These are phyloP conservation scores for Infundibulicybe gibba DNA, from an alignment of 768 basidiomycete genomes.

Conservation along the genomic window DNA sequence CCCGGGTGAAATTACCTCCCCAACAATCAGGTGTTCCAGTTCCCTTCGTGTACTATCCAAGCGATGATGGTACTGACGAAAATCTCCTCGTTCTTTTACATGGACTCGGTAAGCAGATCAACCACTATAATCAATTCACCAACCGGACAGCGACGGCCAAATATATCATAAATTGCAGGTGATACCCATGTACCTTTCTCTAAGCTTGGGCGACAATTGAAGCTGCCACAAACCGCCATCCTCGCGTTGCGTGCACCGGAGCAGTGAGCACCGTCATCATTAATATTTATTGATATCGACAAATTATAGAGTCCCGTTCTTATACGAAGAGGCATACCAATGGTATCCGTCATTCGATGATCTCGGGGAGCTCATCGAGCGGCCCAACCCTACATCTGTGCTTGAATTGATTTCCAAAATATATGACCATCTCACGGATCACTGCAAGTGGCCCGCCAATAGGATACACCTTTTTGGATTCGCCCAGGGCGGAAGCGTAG, in stretches of 20 bases:
- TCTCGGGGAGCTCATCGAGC: constrained; percentile 66
- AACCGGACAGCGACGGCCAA: too few relatives aligned
- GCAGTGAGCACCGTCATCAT: constrained; percentile 41
- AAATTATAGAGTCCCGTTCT: constrained; percentile 61
- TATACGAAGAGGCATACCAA: constrained; percentile 77
- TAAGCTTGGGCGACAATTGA: constrained; percentile 67
- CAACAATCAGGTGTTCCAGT: constrained; percentile 40
- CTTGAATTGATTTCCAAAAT: constrained; percentile 52
- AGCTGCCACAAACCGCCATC: constrained; percentile 86
- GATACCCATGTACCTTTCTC: constrained; percentile 79
- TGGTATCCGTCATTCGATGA: constrained; percentile 85
- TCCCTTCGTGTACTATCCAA: constrained; percentile 65
- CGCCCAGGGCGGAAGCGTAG: constrained; percentile 81
- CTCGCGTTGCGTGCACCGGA: constrained; percentile 80
- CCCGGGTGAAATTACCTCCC: constrained; percentile 48
- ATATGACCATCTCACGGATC: constrained; percentile 51
- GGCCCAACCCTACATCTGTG: constrained; percentile 72
- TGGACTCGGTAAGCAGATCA: constrained; percentile 62
- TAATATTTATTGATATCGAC: not conserved
- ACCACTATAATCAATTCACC: not conserved
- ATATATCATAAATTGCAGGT: constrained; percentile 51
- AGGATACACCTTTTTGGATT: constrained; percentile 89
- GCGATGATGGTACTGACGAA: constrained; percentile 82
- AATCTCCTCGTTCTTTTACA: constrained; percentile 84
- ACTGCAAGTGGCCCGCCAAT: constrained; percentile 61